These are phyloP conservation scores for Jaminaea rosea DNA, from an alignment of 1,284 basidiomycete genomes.

Conservation along the genomic window DNA sequence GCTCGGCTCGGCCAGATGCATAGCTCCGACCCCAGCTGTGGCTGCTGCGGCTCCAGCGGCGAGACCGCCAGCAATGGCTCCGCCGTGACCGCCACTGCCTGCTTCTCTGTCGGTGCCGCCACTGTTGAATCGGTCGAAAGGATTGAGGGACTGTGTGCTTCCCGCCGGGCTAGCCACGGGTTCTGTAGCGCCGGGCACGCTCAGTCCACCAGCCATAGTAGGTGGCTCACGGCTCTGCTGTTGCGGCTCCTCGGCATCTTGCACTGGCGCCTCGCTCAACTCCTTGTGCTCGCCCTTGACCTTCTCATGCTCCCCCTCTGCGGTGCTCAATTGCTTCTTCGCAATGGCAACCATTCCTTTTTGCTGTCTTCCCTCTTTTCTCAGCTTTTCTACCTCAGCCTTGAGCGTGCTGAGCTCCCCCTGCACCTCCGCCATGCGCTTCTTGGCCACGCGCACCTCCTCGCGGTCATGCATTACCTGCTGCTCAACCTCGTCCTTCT, in stretches of 20 bases:
- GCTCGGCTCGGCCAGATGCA: not conserved
- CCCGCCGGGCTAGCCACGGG: conserved; percentile 44
- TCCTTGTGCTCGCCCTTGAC: conserved; percentile 66
- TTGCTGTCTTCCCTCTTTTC: conserved; percentile 90
- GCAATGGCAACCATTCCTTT: conserved; percentile 89
- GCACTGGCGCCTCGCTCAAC: not conserved
- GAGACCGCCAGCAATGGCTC: conserved; percentile 36
- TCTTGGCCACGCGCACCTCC: conserved; percentile 76
- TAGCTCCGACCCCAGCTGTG: conserved; percentile 12
- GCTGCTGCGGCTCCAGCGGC: conserved; percentile 28
- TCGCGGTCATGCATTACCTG: conserved; percentile 83
- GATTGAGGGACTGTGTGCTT: conserved; percentile 72
- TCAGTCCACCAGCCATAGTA: not conserved
- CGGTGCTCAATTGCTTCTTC: conserved; percentile 80
- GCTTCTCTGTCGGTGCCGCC: conserved; percentile 4
- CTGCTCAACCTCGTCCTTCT: conserved; percentile 87
- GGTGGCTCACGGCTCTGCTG: not conserved
- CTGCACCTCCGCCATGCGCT: conserved; percentile 69
- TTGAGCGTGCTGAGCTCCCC: conserved; percentile 66
- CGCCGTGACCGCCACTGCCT: conserved; percentile 30
- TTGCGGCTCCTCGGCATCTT: not conserved
- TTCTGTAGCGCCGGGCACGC: conserved; percentile 4
- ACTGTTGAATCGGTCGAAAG: conserved; percentile 70
- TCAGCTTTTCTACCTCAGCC: conserved; percentile 71
- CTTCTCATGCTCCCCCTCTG: conserved; percentile 68